Evolutionary conservation across 192 early-diverging fungal genomes (phyloP).

Genomic region (Podila horticola): DNA sequence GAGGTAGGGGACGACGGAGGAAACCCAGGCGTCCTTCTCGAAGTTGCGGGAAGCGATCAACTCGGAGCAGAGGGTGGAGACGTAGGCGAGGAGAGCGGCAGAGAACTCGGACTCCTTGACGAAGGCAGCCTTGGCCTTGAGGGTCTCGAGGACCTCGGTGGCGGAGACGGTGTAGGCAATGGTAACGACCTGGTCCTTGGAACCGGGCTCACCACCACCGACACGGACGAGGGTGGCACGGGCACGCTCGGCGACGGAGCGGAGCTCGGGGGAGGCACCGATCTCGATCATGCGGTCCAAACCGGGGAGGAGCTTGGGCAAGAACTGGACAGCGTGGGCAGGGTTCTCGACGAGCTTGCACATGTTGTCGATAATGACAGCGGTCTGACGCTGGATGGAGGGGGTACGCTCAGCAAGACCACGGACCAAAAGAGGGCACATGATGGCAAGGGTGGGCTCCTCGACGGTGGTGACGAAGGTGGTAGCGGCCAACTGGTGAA

Average conservation of each 20-base stretch:
- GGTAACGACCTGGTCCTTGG: conserved; percentile 61
- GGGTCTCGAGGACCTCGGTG: conserved; percentile 56
- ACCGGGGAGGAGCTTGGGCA: conserved; percentile 81
- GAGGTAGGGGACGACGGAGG: conserved; percentile 66
- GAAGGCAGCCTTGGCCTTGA: conserved; percentile 63
- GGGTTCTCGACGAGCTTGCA: conserved; percentile 89
- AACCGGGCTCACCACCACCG: conserved; percentile 63
- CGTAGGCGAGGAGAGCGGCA: conserved; percentile 62
- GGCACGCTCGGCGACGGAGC: conserved; percentile 74
- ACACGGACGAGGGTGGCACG: conserved; percentile 74
- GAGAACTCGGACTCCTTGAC: conserved; percentile 60
- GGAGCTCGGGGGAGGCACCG: conserved; percentile 81
- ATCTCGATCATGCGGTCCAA: conserved; percentile 81
- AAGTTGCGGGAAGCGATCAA: conserved; percentile 73
- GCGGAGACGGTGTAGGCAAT: conserved; percentile 57
- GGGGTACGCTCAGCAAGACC: conserved; percentile 75
- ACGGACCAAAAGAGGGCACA: conserved; percentile 80
- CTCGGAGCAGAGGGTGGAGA: conserved; percentile 65
- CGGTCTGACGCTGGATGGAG: conserved; percentile 77
- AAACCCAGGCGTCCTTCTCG: conserved; percentile 73
- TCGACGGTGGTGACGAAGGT: conserved; percentile 85
- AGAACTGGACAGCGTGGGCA: conserved; percentile 80
- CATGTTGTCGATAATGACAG: conserved; percentile 92
- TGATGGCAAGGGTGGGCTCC: conserved; percentile 81
- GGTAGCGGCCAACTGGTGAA: conserved; percentile 81